Percentiles rank a stretch among this genome's conserved stretches.
Evolutionary conservation across 2,329 filamentous ascomycete species (phyloP).

Genomic region (Diplocarpon mali): DNA sequence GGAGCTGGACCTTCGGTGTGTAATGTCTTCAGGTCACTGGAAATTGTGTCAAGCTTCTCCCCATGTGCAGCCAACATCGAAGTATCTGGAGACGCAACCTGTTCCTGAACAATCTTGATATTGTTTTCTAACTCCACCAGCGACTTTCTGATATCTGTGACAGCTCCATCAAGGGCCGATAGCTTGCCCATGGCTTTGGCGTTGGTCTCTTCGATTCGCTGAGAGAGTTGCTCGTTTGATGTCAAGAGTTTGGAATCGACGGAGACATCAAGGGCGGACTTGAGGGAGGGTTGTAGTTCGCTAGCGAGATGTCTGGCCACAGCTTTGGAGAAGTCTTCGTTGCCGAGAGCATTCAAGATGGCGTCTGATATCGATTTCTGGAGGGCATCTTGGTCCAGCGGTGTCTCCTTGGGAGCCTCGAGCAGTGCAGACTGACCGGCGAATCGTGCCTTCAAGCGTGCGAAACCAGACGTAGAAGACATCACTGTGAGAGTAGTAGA

Average conservation of each 20-base stretch:
- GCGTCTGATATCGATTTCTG: conserved; percentile 11
- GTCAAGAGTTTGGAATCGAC: conserved; percentile 19
- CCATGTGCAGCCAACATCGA: conserved; percentile 17
- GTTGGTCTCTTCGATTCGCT: conserved; percentile 17
- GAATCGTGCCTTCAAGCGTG: conserved; percentile 8
- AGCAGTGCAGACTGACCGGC: background rate
- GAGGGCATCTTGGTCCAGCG: conserved; percentile 6
- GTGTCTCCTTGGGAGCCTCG: conserved; percentile 2
- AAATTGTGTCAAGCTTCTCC: conserved; percentile 21
- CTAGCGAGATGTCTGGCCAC: conserved; percentile 21
- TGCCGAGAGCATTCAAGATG: conserved; percentile 5
- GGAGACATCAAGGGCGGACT: conserved; percentile 20
- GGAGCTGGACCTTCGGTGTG: conserved; percentile 12
- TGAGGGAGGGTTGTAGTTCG: conserved; percentile 23
- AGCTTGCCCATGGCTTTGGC: conserved; percentile 16
- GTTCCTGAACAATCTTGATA: conserved; percentile 19
- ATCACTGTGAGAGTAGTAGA: conserved; percentile 4
- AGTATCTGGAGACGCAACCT: conserved; percentile 20
- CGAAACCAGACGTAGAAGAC: conserved; percentile 2
- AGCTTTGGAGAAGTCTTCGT: conserved; percentile 15
- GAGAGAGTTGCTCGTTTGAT: conserved; percentile 18
- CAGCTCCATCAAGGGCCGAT: conserved; percentile 20
- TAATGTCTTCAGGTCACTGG: conserved; percentile 12
- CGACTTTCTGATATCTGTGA: conserved; percentile 20
- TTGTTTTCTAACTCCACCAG: conserved; percentile 19